phyloP scores from a whole-genome alignment of 805 yeast genomes.

The Martiniozyma abietophila region DNA sequence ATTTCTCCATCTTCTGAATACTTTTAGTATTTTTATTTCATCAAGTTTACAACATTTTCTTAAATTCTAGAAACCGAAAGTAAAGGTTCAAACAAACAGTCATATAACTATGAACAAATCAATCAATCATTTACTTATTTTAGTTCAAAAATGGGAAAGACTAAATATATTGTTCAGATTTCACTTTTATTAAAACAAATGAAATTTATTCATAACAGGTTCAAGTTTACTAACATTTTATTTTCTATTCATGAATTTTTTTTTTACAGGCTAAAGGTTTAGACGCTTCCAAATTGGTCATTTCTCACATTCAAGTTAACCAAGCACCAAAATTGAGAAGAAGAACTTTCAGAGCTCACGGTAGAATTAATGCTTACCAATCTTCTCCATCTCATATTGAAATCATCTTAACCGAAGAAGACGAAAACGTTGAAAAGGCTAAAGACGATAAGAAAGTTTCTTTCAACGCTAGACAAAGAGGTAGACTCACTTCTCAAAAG shows the following conservation, averaged over 20 bases:
- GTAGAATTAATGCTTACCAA: constrained; percentile 99
- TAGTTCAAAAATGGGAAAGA: too few species aligned
- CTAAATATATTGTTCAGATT: too few species aligned
- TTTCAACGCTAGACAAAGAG: constrained; percentile 86
- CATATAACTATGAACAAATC: too few species aligned
- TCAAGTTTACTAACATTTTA: constrained; percentile 13
- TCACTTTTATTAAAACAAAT: too few species aligned
- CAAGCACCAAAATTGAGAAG: constrained; percentile 99
- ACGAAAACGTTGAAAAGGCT: constrained; percentile 90
- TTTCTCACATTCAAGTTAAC: constrained; percentile 99
- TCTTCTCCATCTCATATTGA: constrained; percentile 99
- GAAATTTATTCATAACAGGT: too few species aligned
- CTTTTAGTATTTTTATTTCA: too few species aligned
- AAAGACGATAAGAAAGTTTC: constrained; percentile 42
- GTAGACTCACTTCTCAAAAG: constrained; percentile 83
- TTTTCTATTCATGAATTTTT: constrained; percentile 9
- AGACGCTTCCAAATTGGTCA: constrained; percentile 86
- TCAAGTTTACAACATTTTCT: too few species aligned
- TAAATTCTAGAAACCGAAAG: too few species aligned
- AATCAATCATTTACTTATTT: too few species aligned
- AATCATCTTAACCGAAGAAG: constrained; percentile 91
- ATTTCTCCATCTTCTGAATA: too few species aligned
- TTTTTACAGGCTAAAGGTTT: constrained; percentile 75
- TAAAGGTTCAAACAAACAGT: too few species aligned
- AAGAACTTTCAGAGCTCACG: constrained; percentile 99